Percentiles rank a stretch among this genome's conserved stretches.
These are phyloP conservation scores for Fusarium sp. DNA, from an alignment of 2,329 filamentous ascomycete species.

Conservation along the genomic window DNA sequence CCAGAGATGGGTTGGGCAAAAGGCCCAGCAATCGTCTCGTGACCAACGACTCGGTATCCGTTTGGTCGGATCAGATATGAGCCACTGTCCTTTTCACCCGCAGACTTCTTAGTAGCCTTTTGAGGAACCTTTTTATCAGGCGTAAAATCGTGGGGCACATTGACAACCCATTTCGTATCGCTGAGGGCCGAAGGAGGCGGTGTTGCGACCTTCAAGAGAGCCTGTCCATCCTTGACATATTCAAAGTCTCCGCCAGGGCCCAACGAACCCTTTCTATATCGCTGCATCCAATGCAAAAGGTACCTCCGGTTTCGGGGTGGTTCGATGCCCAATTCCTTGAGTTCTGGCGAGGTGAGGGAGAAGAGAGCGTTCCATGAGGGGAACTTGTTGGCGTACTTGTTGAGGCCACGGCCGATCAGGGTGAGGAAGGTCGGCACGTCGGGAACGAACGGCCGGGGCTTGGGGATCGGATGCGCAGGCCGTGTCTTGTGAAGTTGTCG, in stretches of 20 bases:
- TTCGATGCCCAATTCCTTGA: slow-evolving; percentile 86
- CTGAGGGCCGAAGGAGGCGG: slow-evolving; percentile 46
- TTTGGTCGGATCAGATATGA: slow-evolving; percentile 43
- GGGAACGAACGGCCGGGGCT: slow-evolving; percentile 84
- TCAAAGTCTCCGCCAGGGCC: slow-evolving; percentile 85
- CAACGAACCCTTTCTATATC: slow-evolving; percentile 78
- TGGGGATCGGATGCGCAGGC: slow-evolving; percentile 59
- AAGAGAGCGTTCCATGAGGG: slow-evolving; percentile 91
- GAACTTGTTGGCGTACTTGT: slow-evolving; percentile 84
- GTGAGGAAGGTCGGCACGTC: slow-evolving; percentile 86
- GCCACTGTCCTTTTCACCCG: not conserved
- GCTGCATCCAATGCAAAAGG: slow-evolving; percentile 85
- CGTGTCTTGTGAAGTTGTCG: slow-evolving; percentile 55
- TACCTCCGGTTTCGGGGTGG: slow-evolving; percentile 84
- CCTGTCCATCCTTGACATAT: slow-evolving; percentile 68
- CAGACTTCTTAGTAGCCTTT: slow-evolving; percentile 7
- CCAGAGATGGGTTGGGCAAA: slow-evolving; percentile 75
- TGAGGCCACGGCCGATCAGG: slow-evolving; percentile 87
- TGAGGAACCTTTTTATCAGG: slow-evolving; percentile 42
- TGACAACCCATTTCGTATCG: slow-evolving; percentile 62
- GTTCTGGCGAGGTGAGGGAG: slow-evolving; percentile 76
- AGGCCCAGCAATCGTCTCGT: slow-evolving; percentile 76
- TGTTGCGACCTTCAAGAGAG: slow-evolving; percentile 59
- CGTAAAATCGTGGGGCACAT: slow-evolving; percentile 58
- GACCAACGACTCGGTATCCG: slow-evolving; percentile 71